These are phyloP conservation scores for Dactylonectria estremocensis DNA, from an alignment of 2,329 filamentous ascomycete species.

Conservation along the genomic window DNA sequence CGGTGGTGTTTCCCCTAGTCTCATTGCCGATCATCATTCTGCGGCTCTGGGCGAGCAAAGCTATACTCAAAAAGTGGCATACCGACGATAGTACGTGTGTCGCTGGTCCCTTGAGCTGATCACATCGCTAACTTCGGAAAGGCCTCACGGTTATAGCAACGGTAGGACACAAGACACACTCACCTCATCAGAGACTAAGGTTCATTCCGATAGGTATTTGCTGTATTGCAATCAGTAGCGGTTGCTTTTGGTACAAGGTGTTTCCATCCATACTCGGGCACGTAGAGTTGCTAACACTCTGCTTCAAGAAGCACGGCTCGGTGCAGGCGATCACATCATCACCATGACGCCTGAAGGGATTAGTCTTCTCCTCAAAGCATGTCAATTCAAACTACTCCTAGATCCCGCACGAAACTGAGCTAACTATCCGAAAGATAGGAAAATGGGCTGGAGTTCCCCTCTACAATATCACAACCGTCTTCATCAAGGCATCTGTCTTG, in stretches of 20 bases:
- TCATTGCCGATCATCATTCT: neutral
- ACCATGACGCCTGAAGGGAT: conserved; percentile 3
- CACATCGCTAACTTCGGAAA: neutral
- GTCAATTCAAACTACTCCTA: no score
- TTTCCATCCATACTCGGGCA: neutral
- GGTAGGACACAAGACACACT: neutral
- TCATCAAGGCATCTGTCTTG: conserved; percentile 41
- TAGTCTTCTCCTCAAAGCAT: conserved; percentile 1
- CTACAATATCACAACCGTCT: conserved; percentile 40
- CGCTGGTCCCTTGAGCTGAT: neutral
- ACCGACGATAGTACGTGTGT: neutral
- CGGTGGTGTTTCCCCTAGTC: neutral
- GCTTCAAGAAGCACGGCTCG: conserved; percentile 26
- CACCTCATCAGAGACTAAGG: neutral
- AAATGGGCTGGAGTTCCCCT: conserved; percentile 14
- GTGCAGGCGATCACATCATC: conserved; percentile 15
- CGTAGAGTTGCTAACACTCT: neutral
- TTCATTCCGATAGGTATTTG: neutral
- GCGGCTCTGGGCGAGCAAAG: neutral
- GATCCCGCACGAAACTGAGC: neutral
- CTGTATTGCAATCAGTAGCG: neutral
- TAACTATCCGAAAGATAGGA: neutral
- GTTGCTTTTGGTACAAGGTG: neutral
- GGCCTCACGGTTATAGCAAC: neutral
- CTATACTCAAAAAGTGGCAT: neutral